Conservation (phyloP, 176 grass and related monocot species). For the barley (Hordeum vulgare) region MorexV3_pseudomolecules_assembly NC_058524.1:202531724-202532223, state of each 20-base stretch:
- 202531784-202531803: background rate
- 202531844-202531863: slow-evolving; percentile 31
- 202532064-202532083: slow-evolving; percentile 8
- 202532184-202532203: no score
- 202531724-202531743: slow-evolving; percentile 82
- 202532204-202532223: no score
- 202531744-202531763: slow-evolving; percentile 90
- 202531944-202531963: background rate
- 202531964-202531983: background rate
- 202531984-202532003: background rate
- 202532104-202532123: slow-evolving; percentile 1
- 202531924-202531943: background rate
- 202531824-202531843: slow-evolving; percentile 34
- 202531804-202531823: background rate
- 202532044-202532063: background rate
- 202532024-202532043: background rate
- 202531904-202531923: background rate
- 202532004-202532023: background rate
- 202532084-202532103: background rate
- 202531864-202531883: background rate
- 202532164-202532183: no score
- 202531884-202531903: background rate
- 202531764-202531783: slow-evolving; percentile 49
- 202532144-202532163: no score
- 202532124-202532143: no score